phyloP scores from a whole-genome alignment of 768 basidiomycete species.

The Serpula lacrymans region DNA sequence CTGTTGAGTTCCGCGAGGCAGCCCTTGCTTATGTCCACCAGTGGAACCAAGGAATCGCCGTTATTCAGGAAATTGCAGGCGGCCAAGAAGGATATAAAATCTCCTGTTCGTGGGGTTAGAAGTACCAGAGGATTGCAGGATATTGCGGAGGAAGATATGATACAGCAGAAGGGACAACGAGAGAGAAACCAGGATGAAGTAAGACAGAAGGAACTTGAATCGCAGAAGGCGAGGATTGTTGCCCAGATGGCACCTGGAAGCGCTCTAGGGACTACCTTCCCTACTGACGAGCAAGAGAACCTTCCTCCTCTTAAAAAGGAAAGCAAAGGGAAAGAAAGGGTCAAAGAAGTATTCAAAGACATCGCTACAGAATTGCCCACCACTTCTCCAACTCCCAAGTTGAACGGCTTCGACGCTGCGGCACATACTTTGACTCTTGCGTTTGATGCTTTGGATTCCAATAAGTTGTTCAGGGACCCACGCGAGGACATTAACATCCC shows the following conservation, averaged over 20 bases:
- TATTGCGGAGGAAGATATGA: slow-evolving; percentile 42
- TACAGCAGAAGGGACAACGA: slow-evolving; percentile 34
- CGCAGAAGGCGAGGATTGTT: slow-evolving; percentile 90
- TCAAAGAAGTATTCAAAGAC: slow-evolving; percentile 19
- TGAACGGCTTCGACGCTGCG: slow-evolving; percentile 68
- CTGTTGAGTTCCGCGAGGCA: slow-evolving; percentile 86
- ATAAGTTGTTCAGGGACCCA: slow-evolving; percentile 66
- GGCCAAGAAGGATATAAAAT: slow-evolving; percentile 45
- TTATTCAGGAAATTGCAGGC: slow-evolving; percentile 55
- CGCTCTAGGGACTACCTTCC: slow-evolving; percentile 23
- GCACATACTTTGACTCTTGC: slow-evolving; percentile 50
- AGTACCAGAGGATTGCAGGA: slow-evolving; percentile 42
- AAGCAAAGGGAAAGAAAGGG: slow-evolving; percentile 28
- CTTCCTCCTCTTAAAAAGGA: slow-evolving; percentile 29
- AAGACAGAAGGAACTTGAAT: slow-evolving; percentile 73
- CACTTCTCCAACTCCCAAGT: slow-evolving; percentile 27
- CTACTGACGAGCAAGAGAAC: slow-evolving; percentile 34
- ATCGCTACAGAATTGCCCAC: slow-evolving; percentile 19
- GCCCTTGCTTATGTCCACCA: slow-evolving; percentile 71
- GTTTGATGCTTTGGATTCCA: slow-evolving; percentile 63
- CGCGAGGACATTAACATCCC: slow-evolving; percentile 50
- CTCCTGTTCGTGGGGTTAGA: slow-evolving; percentile 46
- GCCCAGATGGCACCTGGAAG: slow-evolving; percentile 79
- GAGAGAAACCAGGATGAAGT: slow-evolving; percentile 40
- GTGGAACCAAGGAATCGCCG: slow-evolving; percentile 31